Conservation (phyloP, 2,329 filamentous ascomycete species). For the Colletotrichum siamense region DNA sequence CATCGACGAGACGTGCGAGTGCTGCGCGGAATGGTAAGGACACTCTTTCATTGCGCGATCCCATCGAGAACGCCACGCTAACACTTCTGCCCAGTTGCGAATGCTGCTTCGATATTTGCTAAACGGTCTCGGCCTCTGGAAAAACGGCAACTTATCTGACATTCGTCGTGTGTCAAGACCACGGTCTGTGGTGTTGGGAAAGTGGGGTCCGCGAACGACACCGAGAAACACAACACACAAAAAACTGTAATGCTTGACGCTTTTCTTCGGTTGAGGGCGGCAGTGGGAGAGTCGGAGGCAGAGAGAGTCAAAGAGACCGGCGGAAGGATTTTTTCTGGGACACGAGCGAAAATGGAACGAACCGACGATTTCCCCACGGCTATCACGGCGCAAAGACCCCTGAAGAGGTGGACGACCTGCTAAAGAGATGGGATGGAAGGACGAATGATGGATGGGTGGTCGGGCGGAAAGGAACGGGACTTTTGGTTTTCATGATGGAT, state of each 20-base stretch:
- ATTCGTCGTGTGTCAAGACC: not conserved
- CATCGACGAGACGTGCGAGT: conserved; percentile 55
- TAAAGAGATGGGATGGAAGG: conserved; percentile 3
- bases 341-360: not conserved
- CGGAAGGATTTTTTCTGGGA: not conserved
- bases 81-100: conserved; percentile 35
- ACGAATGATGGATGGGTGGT: not conserved
- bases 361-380: not conserved
- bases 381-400: not conserved
- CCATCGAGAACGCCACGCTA: not conserved
- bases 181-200: not conserved
- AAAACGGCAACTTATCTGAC: not conserved
- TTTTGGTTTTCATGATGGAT: not conserved
- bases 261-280: not conserved
- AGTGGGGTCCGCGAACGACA: not conserved
- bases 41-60: not conserved
- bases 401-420: not conserved
- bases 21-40: conserved; percentile 42
- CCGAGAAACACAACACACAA: not conserved
- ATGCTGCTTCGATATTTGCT: conserved; percentile 34
- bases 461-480: not conserved
- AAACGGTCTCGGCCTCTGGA: not conserved
- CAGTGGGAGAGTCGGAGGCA: rapidly evolving
- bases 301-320: not conserved
- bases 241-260: conserved; percentile 9